Percentiles rank a stretch among this genome's conserved stretches.
phyloP scores from a whole-genome alignment of 441 rosid species.

The Pelargonium australe region DNA sequence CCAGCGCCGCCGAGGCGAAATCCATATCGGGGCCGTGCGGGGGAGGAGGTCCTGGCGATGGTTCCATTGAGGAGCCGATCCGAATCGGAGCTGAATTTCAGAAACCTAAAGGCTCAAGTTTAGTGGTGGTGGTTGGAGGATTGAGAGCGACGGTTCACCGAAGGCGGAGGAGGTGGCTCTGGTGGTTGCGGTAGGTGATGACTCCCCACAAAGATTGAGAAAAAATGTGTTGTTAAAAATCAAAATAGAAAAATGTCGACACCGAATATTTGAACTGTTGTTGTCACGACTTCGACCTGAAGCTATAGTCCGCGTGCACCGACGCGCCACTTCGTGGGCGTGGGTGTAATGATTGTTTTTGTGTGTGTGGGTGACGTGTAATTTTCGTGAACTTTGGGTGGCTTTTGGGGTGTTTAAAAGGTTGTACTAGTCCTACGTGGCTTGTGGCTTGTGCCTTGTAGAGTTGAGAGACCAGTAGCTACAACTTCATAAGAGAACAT shows the following conservation, averaged over 20 bases:
- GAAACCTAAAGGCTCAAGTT: background rate
- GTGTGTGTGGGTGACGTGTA: too few relatives aligned
- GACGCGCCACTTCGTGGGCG: background rate
- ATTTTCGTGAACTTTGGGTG: too few relatives aligned
- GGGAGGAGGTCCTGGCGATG: background rate
- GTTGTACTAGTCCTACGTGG: too few relatives aligned
- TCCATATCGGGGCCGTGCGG: too few relatives aligned
- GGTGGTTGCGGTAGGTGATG: background rate
- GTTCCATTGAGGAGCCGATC: background rate
- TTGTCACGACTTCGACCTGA: background rate
- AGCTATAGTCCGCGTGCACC: background rate
- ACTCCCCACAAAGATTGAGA: background rate
- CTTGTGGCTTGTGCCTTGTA: too few relatives aligned
- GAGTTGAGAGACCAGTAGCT: too few relatives aligned
- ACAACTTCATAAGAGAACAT: too few relatives aligned
- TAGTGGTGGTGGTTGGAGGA: background rate
- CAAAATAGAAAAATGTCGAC: background rate
- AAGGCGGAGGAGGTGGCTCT: background rate
- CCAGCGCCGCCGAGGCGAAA: conserved; percentile 8
- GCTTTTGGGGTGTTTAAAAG: too few relatives aligned
- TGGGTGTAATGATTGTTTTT: too few relatives aligned
- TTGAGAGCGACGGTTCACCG: conserved; percentile 1
- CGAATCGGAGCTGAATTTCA: background rate
- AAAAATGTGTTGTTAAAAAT: background rate
- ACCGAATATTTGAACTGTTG: background rate